Percentiles rank a stretch among this genome's conserved stretches.
Conservation (phyloP, 2,329 filamentous ascomycete species). For the Aspergillus fischeri region DNA sequence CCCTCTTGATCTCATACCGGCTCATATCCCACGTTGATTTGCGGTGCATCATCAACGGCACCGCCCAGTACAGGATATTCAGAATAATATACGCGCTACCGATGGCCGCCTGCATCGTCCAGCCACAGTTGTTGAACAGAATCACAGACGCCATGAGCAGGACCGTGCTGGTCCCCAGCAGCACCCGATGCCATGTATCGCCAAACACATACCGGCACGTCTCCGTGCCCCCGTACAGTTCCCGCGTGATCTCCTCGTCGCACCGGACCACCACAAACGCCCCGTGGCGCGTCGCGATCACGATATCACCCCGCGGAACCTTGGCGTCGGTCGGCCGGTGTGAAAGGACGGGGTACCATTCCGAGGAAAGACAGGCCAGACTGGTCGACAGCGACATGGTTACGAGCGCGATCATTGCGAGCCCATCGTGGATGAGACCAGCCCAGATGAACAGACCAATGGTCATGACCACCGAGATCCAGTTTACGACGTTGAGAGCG, state of each 20-base stretch:
- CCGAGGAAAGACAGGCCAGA: slow-evolving; percentile 54
- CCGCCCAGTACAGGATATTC: slow-evolving; percentile 58
- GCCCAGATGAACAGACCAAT: slow-evolving; percentile 18
- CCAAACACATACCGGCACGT: slow-evolving; percentile 55
- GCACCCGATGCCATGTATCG: slow-evolving; percentile 45
- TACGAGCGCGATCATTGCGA: slow-evolving; percentile 49
- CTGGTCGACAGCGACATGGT: slow-evolving; percentile 52
- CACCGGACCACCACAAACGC: slow-evolving; percentile 57
- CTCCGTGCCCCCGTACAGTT: slow-evolving; percentile 59
- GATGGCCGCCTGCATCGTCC: slow-evolving; percentile 57
- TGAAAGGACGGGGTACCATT: slow-evolving; percentile 55
- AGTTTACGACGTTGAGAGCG: slow-evolving; percentile 52
- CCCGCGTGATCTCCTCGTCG: slow-evolving; percentile 58
- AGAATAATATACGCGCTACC: slow-evolving; percentile 56
- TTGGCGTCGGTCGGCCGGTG: slow-evolving; percentile 46
- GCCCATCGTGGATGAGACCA: slow-evolving; percentile 44
- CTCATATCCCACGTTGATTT: slow-evolving; percentile 55
- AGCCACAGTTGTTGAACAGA: slow-evolving; percentile 59
- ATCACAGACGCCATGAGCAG: slow-evolving; percentile 60
- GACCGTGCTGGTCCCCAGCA: slow-evolving; percentile 57
- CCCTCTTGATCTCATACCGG: slow-evolving; percentile 44
- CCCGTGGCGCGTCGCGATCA: slow-evolving; percentile 58
- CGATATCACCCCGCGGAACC: slow-evolving; percentile 56
- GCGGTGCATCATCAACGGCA: slow-evolving; percentile 47
- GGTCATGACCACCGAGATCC: slow-evolving; percentile 45